phyloP scores from a whole-genome alignment of 2,329 filamentous ascomycete genomes.

The Beauveria caledonica region DNA sequence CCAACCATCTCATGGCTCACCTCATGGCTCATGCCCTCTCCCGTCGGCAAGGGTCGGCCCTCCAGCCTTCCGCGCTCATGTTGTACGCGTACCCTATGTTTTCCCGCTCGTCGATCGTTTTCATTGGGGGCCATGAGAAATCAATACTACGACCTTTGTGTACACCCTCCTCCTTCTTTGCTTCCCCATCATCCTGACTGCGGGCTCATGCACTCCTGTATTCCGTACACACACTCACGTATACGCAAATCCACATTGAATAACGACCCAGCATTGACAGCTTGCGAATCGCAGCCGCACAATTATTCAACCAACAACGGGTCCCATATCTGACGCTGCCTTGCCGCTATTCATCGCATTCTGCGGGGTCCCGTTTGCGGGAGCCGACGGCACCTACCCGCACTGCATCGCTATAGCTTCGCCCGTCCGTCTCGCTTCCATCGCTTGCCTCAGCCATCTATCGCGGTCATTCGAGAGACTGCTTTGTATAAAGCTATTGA shows the following conservation, averaged over 20 bases:
- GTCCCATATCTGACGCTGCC: conserved; percentile 1
- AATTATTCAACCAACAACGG: conserved; percentile 3
- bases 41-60: conserved; percentile 1
- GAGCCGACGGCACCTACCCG: neutral
- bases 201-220: neutral
- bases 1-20: neutral
- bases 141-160: neutral
- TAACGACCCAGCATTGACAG: neutral
- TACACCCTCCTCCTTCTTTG: neutral
- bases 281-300: neutral
- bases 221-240: neutral
- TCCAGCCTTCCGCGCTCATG: neutral
- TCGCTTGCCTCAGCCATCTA: neutral
- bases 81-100: neutral
- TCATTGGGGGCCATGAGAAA: neutral
- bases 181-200: neutral
- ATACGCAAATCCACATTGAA: neutral
- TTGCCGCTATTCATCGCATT: neutral
- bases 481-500: neutral
- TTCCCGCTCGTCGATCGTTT: neutral
- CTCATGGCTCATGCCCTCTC: neutral
- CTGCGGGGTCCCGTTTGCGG: neutral
- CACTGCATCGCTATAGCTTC: neutral
- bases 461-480: neutral
- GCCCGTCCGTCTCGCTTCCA: neutral